Percentiles rank a stretch among this genome's conserved stretches.
Conservation (phyloP, 176 grass and related monocot species). For the Metroxylon sagu region DNA sequence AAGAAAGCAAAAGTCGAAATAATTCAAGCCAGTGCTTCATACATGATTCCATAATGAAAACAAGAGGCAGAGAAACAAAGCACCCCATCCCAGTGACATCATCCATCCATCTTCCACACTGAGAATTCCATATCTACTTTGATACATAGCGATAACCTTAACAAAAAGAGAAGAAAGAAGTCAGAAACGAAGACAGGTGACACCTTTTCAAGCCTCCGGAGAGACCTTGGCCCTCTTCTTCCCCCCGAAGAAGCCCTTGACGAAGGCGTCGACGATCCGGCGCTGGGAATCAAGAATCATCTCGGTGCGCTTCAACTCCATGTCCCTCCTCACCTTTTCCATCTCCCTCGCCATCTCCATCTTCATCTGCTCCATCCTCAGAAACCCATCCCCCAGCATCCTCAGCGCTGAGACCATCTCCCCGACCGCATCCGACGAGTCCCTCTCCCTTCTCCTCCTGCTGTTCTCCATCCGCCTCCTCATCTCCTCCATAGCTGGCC, state of each 20-base stretch:
- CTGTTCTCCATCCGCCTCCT: conserved; percentile 1
- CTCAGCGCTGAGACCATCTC: conserved; percentile 62
- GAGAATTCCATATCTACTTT: too few relatives aligned
- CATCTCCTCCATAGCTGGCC: conserved; percentile 11
- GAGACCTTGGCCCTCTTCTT: conserved; percentile 54
- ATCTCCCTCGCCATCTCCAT: conserved; percentile 76
- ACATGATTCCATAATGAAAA: conserved; percentile 1
- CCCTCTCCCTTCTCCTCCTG: conserved; percentile 27
- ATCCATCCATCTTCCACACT: too few relatives aligned
- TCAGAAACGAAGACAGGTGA: conserved; percentile 2
- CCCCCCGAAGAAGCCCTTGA: conserved; percentile 39
- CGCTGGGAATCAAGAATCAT: conserved; percentile 76
- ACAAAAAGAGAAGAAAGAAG: neutral
- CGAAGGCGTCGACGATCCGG: conserved; percentile 64
- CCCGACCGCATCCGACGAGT: conserved; percentile 39
- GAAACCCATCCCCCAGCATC: conserved; percentile 56
- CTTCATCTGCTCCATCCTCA: conserved; percentile 86
- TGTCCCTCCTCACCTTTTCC: conserved; percentile 83
- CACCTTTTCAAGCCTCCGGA: conserved; percentile 44
- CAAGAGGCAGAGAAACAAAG: neutral
- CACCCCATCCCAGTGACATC: neutral
- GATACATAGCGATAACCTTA: neutral
- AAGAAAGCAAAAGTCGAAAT: neutral
- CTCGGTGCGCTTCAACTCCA: conserved; percentile 90
- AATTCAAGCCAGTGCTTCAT: neutral